Evolutionary conservation across 1,139 yeast species (phyloP).

Genomic region (Debaryomyces singareniensis): DNA sequence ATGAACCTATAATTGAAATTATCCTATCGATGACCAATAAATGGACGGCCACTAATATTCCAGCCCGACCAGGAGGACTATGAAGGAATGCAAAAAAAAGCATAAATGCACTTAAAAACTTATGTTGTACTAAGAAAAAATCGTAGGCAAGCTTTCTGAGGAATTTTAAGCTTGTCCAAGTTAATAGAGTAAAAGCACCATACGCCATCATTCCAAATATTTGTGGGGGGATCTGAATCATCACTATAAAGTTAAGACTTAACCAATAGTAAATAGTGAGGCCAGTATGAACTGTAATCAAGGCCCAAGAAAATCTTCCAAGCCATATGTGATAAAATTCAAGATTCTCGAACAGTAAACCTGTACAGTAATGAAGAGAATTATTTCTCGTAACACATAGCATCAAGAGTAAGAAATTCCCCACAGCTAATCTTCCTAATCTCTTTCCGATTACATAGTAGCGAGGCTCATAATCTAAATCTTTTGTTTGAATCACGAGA

Average conservation of each 20-base stretch:
- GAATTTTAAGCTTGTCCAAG: conserved; percentile 30
- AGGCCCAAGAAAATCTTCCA: conserved; percentile 31
- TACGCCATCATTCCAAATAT: conserved; percentile 46
- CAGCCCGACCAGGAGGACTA: conserved; percentile 26
- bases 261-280: conserved; percentile 36
- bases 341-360: conserved; percentile 36
- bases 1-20: conserved; percentile 20
- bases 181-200: conserved; percentile 28
- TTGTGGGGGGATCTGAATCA: conserved; percentile 44
- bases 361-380: conserved; percentile 32
- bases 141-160: conserved; percentile 39
- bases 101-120: conserved; percentile 38
- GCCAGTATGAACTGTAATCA: conserved; percentile 32
- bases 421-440: conserved; percentile 36
- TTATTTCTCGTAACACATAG: conserved; percentile 35
- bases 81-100: conserved; percentile 39
- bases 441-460: conserved; percentile 38
- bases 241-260: conserved; percentile 26
- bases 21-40: conserved; percentile 40
- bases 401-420: conserved; percentile 34
- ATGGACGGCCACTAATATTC: conserved; percentile 39
- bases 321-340: conserved; percentile 40
- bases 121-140: conserved; percentile 38
- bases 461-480: conserved; percentile 33
- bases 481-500: conserved; percentile 23